Base-by-base conservation (phyloP, 352 stramenopile genomes). In the Globisporangium viniferum region DNA sequence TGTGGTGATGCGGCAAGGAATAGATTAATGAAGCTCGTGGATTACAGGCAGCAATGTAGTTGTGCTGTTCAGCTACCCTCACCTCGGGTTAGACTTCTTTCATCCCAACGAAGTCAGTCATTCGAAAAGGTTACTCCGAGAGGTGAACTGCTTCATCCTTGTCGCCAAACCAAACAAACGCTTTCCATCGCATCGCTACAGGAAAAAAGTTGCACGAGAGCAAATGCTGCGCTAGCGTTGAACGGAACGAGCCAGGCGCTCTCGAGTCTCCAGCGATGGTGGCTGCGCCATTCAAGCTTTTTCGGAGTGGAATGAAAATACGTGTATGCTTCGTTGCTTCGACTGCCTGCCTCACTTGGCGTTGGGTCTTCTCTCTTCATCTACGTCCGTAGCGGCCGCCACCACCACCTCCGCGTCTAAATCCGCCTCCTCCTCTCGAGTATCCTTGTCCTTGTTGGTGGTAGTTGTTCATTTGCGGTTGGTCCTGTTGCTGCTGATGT, bases 371-470 rank as follows among this genome's bases (percentile, higher is more conserved):
- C 35, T 41, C 58, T 66, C 54, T 72, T 57, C 71, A 75, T 62
- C 66, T 59, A 29, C 72, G 71, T 2, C 71, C 71, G 14, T 72
- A 77, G 31, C 74, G 71, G 31, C 68, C 71, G 2, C 74, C 73
- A 33, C 73, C 72, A 27, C 72, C 73, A n/a, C 72, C 73, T 10
- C 56, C 64, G 31, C 64, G 64, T 59, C 64, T 48, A 55, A 59
- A 69, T 48, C 62, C 57, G 14, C 62, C 66, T 46, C 66, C 70
- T 53, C 66, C 62, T 29, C 74, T 63, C 33, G 61, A 65, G 60
- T 68, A 77, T 12, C 74, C 68, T 64, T 70, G 60, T 55, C 41
- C 41, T 61, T 76, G 60, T n/a, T 57, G 44, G 8, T 57, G 44
- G 8, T 64, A 46, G n/a, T 33, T 33, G 29, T 41, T 39, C 54